These are phyloP conservation scores for Exserohilum rostratum DNA, from an alignment of 2,329 filamentous ascomycete genomes.

Conservation along the genomic window DNA sequence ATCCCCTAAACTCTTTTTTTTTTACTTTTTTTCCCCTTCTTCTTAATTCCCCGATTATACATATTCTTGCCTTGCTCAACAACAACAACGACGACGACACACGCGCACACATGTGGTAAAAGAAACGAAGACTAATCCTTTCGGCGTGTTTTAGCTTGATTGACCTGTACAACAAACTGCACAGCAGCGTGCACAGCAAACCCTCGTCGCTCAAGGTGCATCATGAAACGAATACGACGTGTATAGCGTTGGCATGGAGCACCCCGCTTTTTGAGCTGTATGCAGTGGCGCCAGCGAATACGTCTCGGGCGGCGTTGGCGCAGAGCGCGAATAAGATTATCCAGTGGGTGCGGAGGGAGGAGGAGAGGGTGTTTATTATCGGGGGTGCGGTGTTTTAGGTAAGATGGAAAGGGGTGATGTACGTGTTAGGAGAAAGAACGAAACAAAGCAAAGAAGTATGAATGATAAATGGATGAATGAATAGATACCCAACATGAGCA, in stretches of 20 bases:
- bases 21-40: too few relatives aligned
- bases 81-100: too few relatives aligned
- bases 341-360: conserved; percentile 89
- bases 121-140: too few relatives aligned
- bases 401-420: too few relatives aligned
- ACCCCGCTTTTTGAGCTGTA: conserved; percentile 94
- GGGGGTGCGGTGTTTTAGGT: conserved; percentile 79
- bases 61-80: too few relatives aligned
- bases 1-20: too few relatives aligned
- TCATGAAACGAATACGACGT: conserved; percentile 73
- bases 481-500: not conserved
- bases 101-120: too few relatives aligned
- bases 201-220: conserved; percentile 85
- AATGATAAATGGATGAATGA: too few relatives aligned
- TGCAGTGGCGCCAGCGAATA: conserved; percentile 81
- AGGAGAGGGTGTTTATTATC: conserved; percentile 94
- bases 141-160: conserved; percentile 54
- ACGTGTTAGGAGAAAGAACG: too few relatives aligned
- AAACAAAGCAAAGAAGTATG: too few relatives aligned
- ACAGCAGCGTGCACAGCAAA: conserved; percentile 82
- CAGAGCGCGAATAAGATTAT: conserved; percentile 88
- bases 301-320: conserved; percentile 69
- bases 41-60: too few relatives aligned
- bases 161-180: conserved; percentile 82
- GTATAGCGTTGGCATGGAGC: conserved; percentile 85